Percentiles rank a stretch among this genome's conserved stretches.
Evolutionary conservation across 345 rosid species (phyloP).

Genomic region (Gossypium turneri): DNA sequence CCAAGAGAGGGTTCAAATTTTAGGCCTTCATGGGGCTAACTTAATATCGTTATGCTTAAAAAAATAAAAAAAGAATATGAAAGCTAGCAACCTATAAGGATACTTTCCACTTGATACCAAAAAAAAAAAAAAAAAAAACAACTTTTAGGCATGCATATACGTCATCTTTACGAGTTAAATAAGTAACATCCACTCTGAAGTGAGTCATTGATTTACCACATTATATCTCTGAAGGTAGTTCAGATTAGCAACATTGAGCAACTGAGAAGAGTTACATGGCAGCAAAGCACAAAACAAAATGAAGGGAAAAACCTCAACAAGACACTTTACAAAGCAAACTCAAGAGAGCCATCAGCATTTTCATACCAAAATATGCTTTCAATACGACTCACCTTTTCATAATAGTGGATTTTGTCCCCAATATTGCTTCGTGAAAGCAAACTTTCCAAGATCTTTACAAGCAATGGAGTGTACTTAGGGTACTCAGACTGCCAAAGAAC

Average conservation of each 20-base stretch:
- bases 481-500: slow-evolving; percentile 68
- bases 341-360: neutral
- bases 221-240: neutral
- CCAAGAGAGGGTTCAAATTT: neutral
- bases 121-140: neutral
- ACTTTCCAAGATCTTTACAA: slow-evolving; percentile 82
- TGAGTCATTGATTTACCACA: neutral
- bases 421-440: slow-evolving; percentile 54
- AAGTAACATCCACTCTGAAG: neutral
- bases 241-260: neutral
- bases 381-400: slow-evolving; percentile 56
- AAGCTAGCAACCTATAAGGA: neutral
- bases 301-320: neutral
- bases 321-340: neutral
- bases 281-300: neutral
- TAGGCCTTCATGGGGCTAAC: neutral
- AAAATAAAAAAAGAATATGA: neutral
- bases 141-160: neutral
- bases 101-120: neutral
- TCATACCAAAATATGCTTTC: slow-evolving; percentile 6
- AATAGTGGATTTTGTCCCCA: slow-evolving; percentile 58
- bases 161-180: neutral
- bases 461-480: slow-evolving; percentile 70
- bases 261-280: neutral
- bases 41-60: neutral